A percentile compares a stretch with the other conserved stretches of the same genome.
phyloP scores from a whole-genome alignment of 1,284 basidiomycete genomes.

The Somion occarium region DNA sequence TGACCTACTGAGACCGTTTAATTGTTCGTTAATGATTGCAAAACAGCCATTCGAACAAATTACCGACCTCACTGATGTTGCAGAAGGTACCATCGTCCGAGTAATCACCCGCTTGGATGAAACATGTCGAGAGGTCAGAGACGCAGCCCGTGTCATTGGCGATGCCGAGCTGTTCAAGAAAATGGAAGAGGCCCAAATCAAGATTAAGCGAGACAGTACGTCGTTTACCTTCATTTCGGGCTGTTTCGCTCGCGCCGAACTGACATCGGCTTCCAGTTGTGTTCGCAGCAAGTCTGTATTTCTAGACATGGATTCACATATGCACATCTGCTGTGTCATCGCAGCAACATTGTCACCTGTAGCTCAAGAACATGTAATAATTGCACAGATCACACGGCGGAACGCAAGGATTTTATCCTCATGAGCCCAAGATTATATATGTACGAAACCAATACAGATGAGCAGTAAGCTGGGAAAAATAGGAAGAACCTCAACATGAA shows the following conservation, averaged over 20 bases:
- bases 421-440: slow-evolving; percentile 20
- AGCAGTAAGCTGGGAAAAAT: neutral
- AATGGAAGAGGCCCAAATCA: slow-evolving; percentile 93
- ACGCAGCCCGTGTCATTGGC: slow-evolving; percentile 96
- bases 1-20: neutral
- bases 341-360: neutral
- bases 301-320: slow-evolving; percentile 52
- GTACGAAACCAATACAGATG: slow-evolving; percentile 14
- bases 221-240: slow-evolving; percentile 16
- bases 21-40: neutral
- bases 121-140: slow-evolving; percentile 94
- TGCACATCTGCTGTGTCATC: slow-evolving; percentile 1
- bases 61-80: slow-evolving; percentile 88
- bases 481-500: too few species aligned
- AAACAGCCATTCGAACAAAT: slow-evolving; percentile 92
- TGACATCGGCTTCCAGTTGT: slow-evolving; percentile 48
- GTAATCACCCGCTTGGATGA: slow-evolving; percentile 96
- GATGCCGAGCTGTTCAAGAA: slow-evolving; percentile 95
- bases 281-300: slow-evolving; percentile 84
- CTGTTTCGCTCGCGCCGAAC: neutral
- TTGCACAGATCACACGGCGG: neutral
- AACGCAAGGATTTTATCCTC: slow-evolving; percentile 14
- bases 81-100: slow-evolving; percentile 96
- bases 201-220: slow-evolving; percentile 93
- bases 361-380: neutral